Evolutionary conservation across 306 rosid species (phyloP).

Genomic region (Inga leiocalycina): DNA sequence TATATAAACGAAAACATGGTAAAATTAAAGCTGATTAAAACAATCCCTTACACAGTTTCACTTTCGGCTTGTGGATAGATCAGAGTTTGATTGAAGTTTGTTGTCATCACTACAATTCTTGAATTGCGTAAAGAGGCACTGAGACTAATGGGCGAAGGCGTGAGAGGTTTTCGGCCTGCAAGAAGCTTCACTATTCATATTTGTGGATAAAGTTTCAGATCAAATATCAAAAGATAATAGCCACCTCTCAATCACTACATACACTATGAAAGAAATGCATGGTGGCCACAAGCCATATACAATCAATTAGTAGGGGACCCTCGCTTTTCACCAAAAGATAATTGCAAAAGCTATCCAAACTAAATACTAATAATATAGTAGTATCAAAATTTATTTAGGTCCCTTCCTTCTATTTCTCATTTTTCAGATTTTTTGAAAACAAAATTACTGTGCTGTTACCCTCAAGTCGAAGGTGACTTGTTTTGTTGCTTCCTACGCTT

Average conservation of each 20-base stretch:
- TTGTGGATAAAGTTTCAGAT: conserved; percentile 42
- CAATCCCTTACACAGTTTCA: not conserved
- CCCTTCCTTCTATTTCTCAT: not conserved
- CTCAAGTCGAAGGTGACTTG: not conserved
- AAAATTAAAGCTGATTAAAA: conserved; percentile 23
- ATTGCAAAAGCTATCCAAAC: conserved; percentile 38
- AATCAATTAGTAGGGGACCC: conserved; percentile 28
- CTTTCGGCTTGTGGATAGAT: conserved; percentile 10
- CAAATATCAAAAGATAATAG: not conserved
- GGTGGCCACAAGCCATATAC: conserved; percentile 21
- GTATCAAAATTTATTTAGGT: too few species aligned
- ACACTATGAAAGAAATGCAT: conserved; percentile 38
- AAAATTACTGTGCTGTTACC: conserved; percentile 9
- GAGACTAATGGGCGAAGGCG: not conserved
- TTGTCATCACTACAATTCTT: conserved; percentile 33
- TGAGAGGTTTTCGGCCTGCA: conserved; percentile 13
- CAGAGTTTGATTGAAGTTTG: conserved; percentile 29
- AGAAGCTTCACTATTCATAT: not conserved
- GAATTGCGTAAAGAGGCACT: conserved; percentile 28
- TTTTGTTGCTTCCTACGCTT: conserved; percentile 20
- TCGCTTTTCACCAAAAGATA: conserved; percentile 19
- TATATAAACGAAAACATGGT: not conserved
- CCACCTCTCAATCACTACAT: conserved; percentile 21
- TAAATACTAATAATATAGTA: not conserved
- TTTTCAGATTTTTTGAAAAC: conserved; percentile 17